Evolutionary conservation across 129 eudicot genomes (phyloP).

Genomic region (Helianthus tuberosus): DNA sequence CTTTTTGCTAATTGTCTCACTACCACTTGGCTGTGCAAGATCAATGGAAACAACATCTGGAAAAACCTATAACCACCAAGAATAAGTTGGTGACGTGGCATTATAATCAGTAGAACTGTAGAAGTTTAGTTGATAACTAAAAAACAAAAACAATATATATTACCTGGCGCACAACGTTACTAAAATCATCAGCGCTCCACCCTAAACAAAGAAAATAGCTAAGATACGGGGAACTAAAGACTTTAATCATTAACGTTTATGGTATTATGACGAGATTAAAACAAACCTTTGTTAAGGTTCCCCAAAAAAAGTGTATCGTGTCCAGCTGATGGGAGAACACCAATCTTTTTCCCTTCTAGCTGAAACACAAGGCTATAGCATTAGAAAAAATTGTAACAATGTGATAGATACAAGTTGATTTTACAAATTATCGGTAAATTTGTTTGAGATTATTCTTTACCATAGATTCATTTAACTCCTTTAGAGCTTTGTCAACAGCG

Average conservation of each 20-base stretch:
- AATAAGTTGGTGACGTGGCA: background rate
- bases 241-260: constrained; percentile 22
- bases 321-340: constrained; percentile 81
- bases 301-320: constrained; percentile 85
- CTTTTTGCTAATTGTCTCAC: constrained; percentile 55
- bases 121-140: background rate
- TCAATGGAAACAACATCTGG: constrained; percentile 79
- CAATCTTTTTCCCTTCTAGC: constrained; percentile 93
- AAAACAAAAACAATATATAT: background rate
- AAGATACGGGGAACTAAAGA: constrained; percentile 14
- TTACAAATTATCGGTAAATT: constrained; percentile 5
- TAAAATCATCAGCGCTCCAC: constrained; percentile 81
- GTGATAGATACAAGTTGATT: constrained; percentile 14
- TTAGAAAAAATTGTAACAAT: background rate
- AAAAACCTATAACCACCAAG: constrained; percentile 57
- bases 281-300: constrained; percentile 85
- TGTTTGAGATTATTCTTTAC: constrained; percentile 41
- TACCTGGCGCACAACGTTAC: constrained; percentile 70
- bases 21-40: constrained; percentile 52
- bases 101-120: background rate
- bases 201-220: constrained; percentile 43
- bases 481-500: constrained; percentile 80
- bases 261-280: background rate
- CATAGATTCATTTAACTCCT: constrained; percentile 62
- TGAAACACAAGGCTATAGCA: constrained; percentile 39